A percentile compares a stretch with the other conserved stretches of the same genome.
Conservation (phyloP, 768 basidiomycete genomes). For the Trametes maxima region DNA sequence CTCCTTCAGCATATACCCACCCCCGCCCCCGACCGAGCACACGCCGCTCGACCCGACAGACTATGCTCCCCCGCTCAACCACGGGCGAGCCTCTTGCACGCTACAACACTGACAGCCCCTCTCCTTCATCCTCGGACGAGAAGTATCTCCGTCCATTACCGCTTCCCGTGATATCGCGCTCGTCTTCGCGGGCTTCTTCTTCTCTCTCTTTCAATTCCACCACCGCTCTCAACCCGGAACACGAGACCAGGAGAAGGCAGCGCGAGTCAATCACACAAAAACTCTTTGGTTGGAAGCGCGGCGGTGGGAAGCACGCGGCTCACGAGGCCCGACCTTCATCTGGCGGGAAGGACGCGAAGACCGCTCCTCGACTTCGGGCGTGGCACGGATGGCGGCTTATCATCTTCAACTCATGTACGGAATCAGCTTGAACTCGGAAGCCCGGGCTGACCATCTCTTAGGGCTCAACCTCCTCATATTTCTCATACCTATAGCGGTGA, state of each 20-base stretch:
- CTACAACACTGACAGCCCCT: conserved; percentile 7
- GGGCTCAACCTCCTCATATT: conserved; percentile 73
- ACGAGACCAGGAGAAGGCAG: neutral
- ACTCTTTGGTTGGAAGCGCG: conserved; percentile 11
- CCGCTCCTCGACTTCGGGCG: conserved; percentile 15
- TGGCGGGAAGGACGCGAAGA: conserved; percentile 9
- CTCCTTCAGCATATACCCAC: conserved; percentile 15
- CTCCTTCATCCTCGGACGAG: conserved; percentile 18
- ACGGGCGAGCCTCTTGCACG: conserved; percentile 22
- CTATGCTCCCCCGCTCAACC: conserved; percentile 23
- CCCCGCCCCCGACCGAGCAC: neutral
- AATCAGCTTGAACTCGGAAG: neutral
- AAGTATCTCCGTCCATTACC: conserved; percentile 17
- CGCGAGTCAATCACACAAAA: conserved; percentile 10
- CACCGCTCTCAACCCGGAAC: conserved; percentile 20
- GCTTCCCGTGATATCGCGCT: conserved; percentile 22
- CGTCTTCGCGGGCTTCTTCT: conserved; percentile 25
- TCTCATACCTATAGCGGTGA: conserved; percentile 68
- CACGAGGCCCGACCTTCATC: conserved; percentile 9
- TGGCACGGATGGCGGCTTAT: conserved; percentile 58
- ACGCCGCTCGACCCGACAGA: conserved; percentile 8
- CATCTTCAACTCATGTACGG: conserved; percentile 60
- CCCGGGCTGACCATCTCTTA: conserved; percentile 28
- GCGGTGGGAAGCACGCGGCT: neutral
- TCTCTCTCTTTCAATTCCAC: conserved; percentile 27